Evolutionary conservation across 106 monocot species (phyloP), one percentile per base, ranked within the genome.

Genomic region (Phalaenopsis aphrodite): DNA sequence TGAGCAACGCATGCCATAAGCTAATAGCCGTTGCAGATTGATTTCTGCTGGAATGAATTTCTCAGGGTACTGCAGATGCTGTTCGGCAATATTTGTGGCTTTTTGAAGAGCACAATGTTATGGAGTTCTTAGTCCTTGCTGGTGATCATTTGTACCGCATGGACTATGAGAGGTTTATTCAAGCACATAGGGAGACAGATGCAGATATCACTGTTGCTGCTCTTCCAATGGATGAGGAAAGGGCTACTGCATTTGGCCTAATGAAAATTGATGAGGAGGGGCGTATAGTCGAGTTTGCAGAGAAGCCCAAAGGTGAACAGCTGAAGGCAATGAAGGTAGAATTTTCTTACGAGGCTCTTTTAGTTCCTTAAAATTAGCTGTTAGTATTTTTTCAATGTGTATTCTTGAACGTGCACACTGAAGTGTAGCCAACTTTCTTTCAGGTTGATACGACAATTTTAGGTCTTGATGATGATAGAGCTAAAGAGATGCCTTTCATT

Each of bases 261-360:
- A 94, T 98, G 98, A 98, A 94, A 77, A 98, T 92, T 81, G 90
- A 98, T 80, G 98, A 92, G 68, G 98, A 98, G 85, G 98, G 98
- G 1, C 88, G 94, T 11, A 94, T 98, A 38, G 88, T 91, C 80
- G 98, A 94, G 85, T 98, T 96, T 84, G 82, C 96, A 15, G 96
- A 96, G 82, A 96, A 96, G 78, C 96, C 96, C 69, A 96, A 93
- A 79, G 98, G 98, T 37, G 98, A 98, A 8, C 85, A 89, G 55
- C 87, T 98, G n/a, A 88, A 91, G 73, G 86, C 90, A 78, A 98
- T 98, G 98, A 90, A 92, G 98, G 96, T 93, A 87, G 5, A 56
- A 3, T 47, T 42, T 64, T 14, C 8, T 57, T 68, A 37, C 17
- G 0, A 45, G 56, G 3, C 64, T 66, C 37, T 73, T 15, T 9